Evolutionary conservation across 2,329 filamentous ascomycete genomes (phyloP).

Genomic region (Neofusicoccum umdonicola): DNA sequence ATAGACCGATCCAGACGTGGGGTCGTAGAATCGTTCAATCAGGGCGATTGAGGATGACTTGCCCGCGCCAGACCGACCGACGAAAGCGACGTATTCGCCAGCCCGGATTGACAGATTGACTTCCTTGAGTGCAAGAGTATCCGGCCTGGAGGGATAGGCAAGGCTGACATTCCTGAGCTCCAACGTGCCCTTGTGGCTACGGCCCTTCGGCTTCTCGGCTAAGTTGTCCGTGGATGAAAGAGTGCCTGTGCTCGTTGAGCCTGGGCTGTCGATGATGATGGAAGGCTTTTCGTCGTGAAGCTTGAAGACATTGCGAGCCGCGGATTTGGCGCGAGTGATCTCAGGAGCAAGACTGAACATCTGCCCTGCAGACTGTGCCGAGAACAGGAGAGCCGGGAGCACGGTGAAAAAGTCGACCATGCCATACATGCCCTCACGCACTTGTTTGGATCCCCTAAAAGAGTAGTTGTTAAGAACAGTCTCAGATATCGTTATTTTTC

Average conservation of each 20-base stretch:
- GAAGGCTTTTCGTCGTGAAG: slow-evolving; percentile 41
- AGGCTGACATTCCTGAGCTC: slow-evolving; percentile 35
- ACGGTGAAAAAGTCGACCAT: slow-evolving; percentile 47
- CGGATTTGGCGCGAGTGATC: slow-evolving; percentile 44
- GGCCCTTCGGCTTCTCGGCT: slow-evolving; percentile 40
- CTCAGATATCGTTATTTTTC: background rate
- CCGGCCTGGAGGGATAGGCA: slow-evolving; percentile 32
- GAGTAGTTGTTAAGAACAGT: background rate
- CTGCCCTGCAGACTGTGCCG: slow-evolving; percentile 47
- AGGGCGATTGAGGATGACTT: slow-evolving; percentile 47
- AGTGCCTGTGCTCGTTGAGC: background rate
- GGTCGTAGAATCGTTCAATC: slow-evolving; percentile 48
- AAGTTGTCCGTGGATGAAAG: slow-evolving; percentile 21
- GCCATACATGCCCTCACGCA: slow-evolving; percentile 42
- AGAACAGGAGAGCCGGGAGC: slow-evolving; percentile 46
- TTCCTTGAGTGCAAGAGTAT: slow-evolving; percentile 33
- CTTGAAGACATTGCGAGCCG: slow-evolving; percentile 44
- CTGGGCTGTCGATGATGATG: slow-evolving; percentile 29
- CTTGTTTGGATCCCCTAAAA: slow-evolving; percentile 39
- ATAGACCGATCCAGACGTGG: slow-evolving; percentile 37
- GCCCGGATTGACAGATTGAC: slow-evolving; percentile 40
- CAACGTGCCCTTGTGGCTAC: slow-evolving; percentile 25
- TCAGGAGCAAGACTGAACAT: slow-evolving; percentile 48
- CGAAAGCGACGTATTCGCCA: slow-evolving; percentile 41
- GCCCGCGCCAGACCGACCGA: slow-evolving; percentile 46